Base-by-base conservation (phyloP, 2,329 filamentous ascomycete genomes). In the Aspergillus ruber region DNA sequence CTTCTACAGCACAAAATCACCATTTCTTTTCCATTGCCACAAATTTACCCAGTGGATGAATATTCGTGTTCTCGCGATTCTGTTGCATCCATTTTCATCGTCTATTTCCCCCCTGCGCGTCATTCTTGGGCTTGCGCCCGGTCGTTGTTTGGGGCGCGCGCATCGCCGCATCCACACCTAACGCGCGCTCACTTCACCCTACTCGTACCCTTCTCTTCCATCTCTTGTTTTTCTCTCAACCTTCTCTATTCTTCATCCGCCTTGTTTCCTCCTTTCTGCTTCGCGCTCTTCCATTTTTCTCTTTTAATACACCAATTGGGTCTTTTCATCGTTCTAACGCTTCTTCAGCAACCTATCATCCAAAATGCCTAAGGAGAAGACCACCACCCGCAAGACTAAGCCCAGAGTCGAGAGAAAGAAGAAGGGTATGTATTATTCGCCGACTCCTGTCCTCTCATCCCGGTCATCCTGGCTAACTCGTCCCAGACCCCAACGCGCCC, bases 401-500 rank as follows among this genome's bases (percentile, higher is more conserved):
- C 66, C 69, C 66, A 76, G 77, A 53, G 71, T 71, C 53, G 78
- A 78, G 66, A 84, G 83, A 75, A 84, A 82, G 76, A 86, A 86
- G 82, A 86, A 86, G 80, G 83, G 83, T 84, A 68, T 51, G 75
- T 67, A 21, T 13, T 46, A 40, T 38, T 41, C 38, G 25, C 27
- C 20, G 15, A 47, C 10, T 13, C 18, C 35, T 45, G 45, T 38
- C 45, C 45, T 25, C 8, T 12, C 43, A 35, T 46, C 45, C 32
- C 44, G 45, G 21, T 21, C 33, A 8, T 12, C 42, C 42, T 49
- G 49, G 53, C 58, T 62, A 42, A 59, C 27, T 6, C n/a, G 32
- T 36, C 13, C 7, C 63, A 95, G 90, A 96, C 75, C 90, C 90
- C 74, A 96, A 96, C 76, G 91, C 90, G 52, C 93, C 93, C 72